Evolutionary conservation across 352 stramenopile species (phyloP).

Genomic region (Phytopythium ostracodes): DNA sequence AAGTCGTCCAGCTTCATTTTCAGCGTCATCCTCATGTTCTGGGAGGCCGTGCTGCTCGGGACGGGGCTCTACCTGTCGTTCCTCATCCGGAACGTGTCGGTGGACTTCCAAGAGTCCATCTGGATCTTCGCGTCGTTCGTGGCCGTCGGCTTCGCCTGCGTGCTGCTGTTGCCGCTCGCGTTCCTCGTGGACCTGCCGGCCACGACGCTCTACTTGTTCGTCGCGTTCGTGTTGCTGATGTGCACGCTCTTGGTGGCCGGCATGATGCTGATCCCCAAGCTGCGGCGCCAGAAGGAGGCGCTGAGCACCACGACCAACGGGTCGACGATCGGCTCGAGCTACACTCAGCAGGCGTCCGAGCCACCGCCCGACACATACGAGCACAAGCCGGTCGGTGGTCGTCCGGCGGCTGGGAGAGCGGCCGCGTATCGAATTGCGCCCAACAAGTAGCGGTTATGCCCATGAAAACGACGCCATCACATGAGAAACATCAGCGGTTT

Average conservation of each 20-base stretch:
- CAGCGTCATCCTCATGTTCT: constrained; percentile 44
- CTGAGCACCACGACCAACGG: background rate
- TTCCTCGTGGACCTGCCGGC: constrained; percentile 40
- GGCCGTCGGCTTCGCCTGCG: constrained; percentile 37
- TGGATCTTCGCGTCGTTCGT: constrained; percentile 53
- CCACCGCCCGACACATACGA: background rate
- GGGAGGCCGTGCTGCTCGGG: constrained; percentile 42
- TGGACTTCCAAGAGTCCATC: constrained; percentile 59
- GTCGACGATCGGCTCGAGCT: background rate
- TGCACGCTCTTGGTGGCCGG: constrained; percentile 32
- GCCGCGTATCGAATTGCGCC: background rate
- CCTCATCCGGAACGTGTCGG: constrained; percentile 50
- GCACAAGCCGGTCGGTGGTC: background rate
- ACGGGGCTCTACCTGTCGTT: constrained; percentile 43
- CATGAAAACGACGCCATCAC: background rate
- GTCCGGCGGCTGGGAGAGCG: background rate
- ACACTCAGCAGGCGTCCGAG: background rate
- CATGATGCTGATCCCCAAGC: constrained; percentile 40
- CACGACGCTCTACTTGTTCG: constrained; percentile 29
- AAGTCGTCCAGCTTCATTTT: constrained; percentile 49
- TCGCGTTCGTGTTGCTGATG: constrained; percentile 18
- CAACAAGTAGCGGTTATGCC: background rate
- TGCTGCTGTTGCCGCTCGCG: constrained; percentile 43
- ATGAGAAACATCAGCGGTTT: background rate
- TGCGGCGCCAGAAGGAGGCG: constrained; percentile 27